Conservation (phyloP, 768 basidiomycete genomes). For the Tylopilus rubrobrunneus region DNA sequence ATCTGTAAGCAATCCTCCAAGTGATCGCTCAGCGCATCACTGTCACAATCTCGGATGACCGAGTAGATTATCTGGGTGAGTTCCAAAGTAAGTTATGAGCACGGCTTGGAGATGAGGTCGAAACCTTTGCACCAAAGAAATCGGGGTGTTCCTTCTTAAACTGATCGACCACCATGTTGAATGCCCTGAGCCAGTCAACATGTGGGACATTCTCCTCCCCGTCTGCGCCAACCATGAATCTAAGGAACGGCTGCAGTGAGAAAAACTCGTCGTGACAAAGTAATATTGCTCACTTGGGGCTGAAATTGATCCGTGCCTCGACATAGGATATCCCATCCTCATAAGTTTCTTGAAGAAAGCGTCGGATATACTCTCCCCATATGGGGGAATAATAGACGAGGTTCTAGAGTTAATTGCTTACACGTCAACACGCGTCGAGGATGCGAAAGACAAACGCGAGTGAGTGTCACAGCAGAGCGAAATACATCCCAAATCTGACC, state of each 20-base stretch:
- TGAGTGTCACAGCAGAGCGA: conserved; percentile 46
- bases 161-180: conserved; percentile 48
- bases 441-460: conserved; percentile 36
- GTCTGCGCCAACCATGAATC: conserved; percentile 53
- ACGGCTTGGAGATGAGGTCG: conserved; percentile 2
- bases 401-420: conserved; percentile 21
- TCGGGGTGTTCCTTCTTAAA: conserved; percentile 56
- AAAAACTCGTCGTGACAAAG: not conserved
- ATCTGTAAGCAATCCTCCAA: conserved; percentile 71
- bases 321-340: conserved; percentile 71
- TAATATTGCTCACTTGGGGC: conserved; percentile 41
- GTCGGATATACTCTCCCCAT: conserved; percentile 54
- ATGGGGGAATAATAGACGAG: conserved; percentile 52
- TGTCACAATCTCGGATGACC: conserved; percentile 52
- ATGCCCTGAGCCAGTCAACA: conserved; percentile 52
- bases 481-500: conserved; percentile 77
- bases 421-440: not conserved
- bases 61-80: conserved; percentile 62
- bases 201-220: conserved; percentile 58
- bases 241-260: conserved; percentile 20
- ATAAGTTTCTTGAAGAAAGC: conserved; percentile 59
- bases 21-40: conserved; percentile 59
- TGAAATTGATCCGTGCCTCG: conserved; percentile 67
- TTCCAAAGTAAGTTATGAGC: not conserved
- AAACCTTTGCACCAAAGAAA: conserved; percentile 64